Evolutionary conservation across 345 rosid species (phyloP), one percentile per base, ranked within the genome.

Genomic region (Kandelia obovata): DNA sequence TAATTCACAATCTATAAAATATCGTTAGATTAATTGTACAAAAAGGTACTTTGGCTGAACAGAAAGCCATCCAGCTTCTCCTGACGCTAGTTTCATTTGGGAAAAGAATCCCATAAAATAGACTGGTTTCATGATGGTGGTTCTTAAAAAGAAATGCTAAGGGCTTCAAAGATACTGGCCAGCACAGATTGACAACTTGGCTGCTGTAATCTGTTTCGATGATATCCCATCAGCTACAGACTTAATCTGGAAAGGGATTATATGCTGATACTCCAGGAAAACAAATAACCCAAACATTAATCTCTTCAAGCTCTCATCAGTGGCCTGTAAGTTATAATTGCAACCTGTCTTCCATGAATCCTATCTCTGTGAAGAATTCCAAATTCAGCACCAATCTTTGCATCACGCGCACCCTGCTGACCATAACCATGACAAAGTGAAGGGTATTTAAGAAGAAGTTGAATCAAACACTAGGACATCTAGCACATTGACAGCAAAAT

Each of bases 401-500:
- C 31, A 30, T 3, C 31, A 30, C 5, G 31, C 31, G 31, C 31
- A 5, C 31, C 31, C 31, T 3, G 31, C 31, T 30, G 31, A 30
- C 31, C 31, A 2, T 30, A 30, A 30, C 31, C 3, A 30, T 30
- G 31, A 30, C 31, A 30, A 30, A 30, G 31, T 30, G 4, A 1
- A 30, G 31, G 4, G 31, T 30, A 30, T 30, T 30, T 30, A 30
- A 21, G 21, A 21, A 82, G 70, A 55, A 80, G 61, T 79, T 90
- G 87, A 71, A 78, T 51, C 7, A 92, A 62, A 72, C 81, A 65
- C 89, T 93, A 16, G 96, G 93, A 64, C 78, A 55, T 1, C 2
- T 30, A 30, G 31, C 8, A 88, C 84, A 58, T 73, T 88, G 67
- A 96, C 96, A 27, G 90, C 37, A 34, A 34, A 34, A 34, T 7